These are phyloP conservation scores for Chaetothyriales sp. DNA, from an alignment of 2,329 filamentous ascomycete genomes.

Conservation along the genomic window DNA sequence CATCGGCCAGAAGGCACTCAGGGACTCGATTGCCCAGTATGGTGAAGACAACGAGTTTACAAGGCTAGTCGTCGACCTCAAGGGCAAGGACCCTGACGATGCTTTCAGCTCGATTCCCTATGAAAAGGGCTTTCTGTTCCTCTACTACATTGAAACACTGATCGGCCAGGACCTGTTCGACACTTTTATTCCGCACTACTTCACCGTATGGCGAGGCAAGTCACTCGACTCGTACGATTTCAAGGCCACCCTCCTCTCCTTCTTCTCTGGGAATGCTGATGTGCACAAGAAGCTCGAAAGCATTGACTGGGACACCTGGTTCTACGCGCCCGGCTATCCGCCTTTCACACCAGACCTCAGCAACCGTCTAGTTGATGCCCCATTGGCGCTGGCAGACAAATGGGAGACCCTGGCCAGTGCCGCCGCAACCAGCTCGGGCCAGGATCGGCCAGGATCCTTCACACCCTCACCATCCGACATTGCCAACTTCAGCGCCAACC, in stretches of 20 bases:
- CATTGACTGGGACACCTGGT: conserved; percentile 81
- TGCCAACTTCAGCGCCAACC: conserved; percentile 62
- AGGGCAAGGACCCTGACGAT: conserved; percentile 87
- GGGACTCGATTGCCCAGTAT: conserved; percentile 63
- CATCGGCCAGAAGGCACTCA: conserved; percentile 82
- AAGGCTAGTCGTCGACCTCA: conserved; percentile 72
- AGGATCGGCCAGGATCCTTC: conserved; percentile 27
- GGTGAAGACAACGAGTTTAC: conserved; percentile 84
- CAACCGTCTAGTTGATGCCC: conserved; percentile 69
- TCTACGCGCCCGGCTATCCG: conserved; percentile 77
- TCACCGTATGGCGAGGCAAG: conserved; percentile 66
- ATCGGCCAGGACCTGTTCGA: conserved; percentile 80
- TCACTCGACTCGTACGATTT: conserved; percentile 91
- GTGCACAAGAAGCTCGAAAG: conserved; percentile 46
- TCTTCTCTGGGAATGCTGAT: conserved; percentile 48
- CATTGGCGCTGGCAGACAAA: conserved; percentile 65
- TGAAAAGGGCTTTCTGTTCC: conserved; percentile 89
- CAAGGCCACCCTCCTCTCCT: conserved; percentile 70
- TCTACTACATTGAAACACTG: conserved; percentile 77
- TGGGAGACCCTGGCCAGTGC: conserved; percentile 48
- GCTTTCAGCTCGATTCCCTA: conserved; percentile 87
- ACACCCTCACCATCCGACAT: conserved; percentile 55
- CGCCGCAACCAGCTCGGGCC: neutral
- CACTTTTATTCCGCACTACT: conserved; percentile 91
- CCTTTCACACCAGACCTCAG: conserved; percentile 74